Base-by-base conservation (phyloP, 805 yeast genomes). In the Ogataea dorogensis region DNA sequence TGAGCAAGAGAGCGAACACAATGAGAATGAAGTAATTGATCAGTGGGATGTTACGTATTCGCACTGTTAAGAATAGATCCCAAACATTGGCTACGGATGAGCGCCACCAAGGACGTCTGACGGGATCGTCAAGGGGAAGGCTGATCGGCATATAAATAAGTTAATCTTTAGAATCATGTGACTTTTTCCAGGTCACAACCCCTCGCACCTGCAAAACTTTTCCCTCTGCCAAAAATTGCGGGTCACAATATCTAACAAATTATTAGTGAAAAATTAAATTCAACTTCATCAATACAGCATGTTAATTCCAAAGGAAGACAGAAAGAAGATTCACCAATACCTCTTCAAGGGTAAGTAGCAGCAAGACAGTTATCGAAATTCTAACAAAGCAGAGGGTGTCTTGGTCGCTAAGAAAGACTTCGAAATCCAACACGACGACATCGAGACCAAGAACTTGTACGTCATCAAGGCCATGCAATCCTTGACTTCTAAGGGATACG, bases 231-330 rank as follows among this genome's bases (percentile, higher is more conserved):
- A 35, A 33, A 31, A 25, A 30, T 13, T 27, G 33, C 33, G 39
- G 39, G 40, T 22, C 35, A 17, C 30, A 31, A 35, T 19, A 24
- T 23, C 33, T 24, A 29, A 36, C 38, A 28, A 36, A 31, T 23
- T 36, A 31, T 25, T 30, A 26, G 34, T 36, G 40, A 36, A 36
- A 31, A 36, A 31, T 36, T 36, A 36, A 33, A 33, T 25, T 29
- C 30, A 36, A 28, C 34, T 30, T 26, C 40, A 30, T 31, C 37
- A 42, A 38, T 55, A 58, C 74, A 79, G 60, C 67, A 93, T 93
- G 99, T 82, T 93, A 79, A 93, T 93, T 81, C 98, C 99, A 77
- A 93, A 86, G 79, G 95, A 87, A 75, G 98, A 93, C 74, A 89
- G 99, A 84, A 87, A 86, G 79, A 86, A 86, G 89, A 93, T 93